Conservation (phyloP, 768 basidiomycete genomes). For the Infundibulicybe gibba region DNA sequence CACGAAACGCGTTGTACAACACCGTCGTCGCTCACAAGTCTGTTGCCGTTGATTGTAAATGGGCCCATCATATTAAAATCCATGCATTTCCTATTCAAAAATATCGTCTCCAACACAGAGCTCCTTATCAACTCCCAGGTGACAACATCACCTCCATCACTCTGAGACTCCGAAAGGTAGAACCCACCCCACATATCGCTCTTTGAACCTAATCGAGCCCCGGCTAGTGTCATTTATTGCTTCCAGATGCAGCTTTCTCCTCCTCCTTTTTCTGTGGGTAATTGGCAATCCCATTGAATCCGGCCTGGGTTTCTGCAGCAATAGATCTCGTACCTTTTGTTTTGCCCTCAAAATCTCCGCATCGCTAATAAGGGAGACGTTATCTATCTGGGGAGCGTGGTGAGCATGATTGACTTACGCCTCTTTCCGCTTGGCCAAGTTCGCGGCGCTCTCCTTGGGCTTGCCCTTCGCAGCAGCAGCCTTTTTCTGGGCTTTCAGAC, state of each 20-base stretch:
- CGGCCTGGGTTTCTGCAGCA: slow-evolving; percentile 1
- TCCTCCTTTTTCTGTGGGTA: slow-evolving; percentile 52
- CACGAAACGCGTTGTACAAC: too few relatives aligned
- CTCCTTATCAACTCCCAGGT: too few relatives aligned
- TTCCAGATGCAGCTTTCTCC: slow-evolving; percentile 23
- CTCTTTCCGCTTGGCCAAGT: slow-evolving; percentile 70
- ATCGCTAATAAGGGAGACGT: slow-evolving; percentile 46
- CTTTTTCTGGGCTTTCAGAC: slow-evolving; percentile 74
- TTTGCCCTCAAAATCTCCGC: slow-evolving; percentile 73
- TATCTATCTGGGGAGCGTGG: slow-evolving; percentile 1
- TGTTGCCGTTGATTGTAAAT: too few relatives aligned
- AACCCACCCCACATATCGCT: neutral
- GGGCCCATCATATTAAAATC: too few relatives aligned
- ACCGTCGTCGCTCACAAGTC: too few relatives aligned
- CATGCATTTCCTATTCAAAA: too few relatives aligned
- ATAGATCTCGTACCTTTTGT: slow-evolving; percentile 57
- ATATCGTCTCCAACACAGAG: too few relatives aligned
- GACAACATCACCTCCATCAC: too few relatives aligned
- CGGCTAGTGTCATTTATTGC: slow-evolving; percentile 32
- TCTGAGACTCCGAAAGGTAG: too few relatives aligned
- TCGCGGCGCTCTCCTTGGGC: slow-evolving; percentile 64
- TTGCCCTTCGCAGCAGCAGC: slow-evolving; percentile 49
- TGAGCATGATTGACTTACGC: slow-evolving; percentile 44
- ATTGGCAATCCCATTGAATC: neutral
- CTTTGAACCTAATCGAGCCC: slow-evolving; percentile 6